Evolutionary conservation across 805 yeast genomes (phyloP).

Genomic region (Martiniozyma abietophila): DNA sequence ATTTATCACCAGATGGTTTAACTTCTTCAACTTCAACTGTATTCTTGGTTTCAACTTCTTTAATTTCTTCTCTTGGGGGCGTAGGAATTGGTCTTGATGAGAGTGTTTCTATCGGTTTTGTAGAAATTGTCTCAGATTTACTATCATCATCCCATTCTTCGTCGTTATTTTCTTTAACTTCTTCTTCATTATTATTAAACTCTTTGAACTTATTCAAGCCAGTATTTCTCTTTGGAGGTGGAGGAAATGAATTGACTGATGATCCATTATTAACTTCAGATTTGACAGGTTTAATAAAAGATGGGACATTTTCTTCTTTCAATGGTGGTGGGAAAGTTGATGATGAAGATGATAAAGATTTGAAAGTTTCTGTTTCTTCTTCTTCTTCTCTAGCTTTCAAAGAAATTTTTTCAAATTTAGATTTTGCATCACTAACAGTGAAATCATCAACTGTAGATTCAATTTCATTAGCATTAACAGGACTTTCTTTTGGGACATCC

Average conservation of each 20-base stretch:
- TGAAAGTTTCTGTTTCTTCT: slow-evolving; percentile 12
- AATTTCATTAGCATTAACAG: slow-evolving; percentile 20
- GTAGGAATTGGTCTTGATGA: slow-evolving; percentile 12
- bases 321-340: slow-evolving; percentile 14
- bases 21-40: too few relatives aligned
- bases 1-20: slow-evolving; percentile 2
- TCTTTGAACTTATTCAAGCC: slow-evolving; percentile 10
- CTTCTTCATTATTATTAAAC: slow-evolving; percentile 16
- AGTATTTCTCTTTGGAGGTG: slow-evolving; percentile 15
- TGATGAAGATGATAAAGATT: not conserved
- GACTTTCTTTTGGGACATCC: slow-evolving; percentile 28
- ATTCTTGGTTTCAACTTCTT: slow-evolving; percentile 13
- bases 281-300: too few relatives aligned
- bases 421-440: slow-evolving; percentile 26
- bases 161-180: slow-evolving; percentile 14
- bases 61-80: slow-evolving; percentile 7
- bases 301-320: not conserved
- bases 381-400: slow-evolving; percentile 20
- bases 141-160: slow-evolving; percentile 13
- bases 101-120: slow-evolving; percentile 17
- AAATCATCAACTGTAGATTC: slow-evolving; percentile 21
- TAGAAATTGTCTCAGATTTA: slow-evolving; percentile 16
- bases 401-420: slow-evolving; percentile 23
- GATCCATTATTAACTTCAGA: too few relatives aligned
- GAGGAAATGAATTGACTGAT: too few relatives aligned